Conservation (phyloP, 768 basidiomycete species). For the Amyloporia xantha region DNA sequence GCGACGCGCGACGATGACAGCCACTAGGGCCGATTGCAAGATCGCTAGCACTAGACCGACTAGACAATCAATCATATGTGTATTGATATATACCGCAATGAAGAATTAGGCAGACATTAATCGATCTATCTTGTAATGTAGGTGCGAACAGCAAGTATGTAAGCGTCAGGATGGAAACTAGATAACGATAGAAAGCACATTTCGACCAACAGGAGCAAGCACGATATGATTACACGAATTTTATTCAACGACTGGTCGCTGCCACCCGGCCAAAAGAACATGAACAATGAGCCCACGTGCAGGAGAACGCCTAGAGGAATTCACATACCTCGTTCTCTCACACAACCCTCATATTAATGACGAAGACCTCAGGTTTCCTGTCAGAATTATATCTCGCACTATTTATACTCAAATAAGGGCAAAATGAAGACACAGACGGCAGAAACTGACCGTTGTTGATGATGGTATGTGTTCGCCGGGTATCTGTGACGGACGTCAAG, state of each 20-base stretch:
- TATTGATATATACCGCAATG: not conserved
- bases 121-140: not conserved
- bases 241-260: not conserved
- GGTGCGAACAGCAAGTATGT: not conserved
- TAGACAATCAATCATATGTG: not conserved
- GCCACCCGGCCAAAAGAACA: not conserved
- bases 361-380: slow-evolving; percentile 22
- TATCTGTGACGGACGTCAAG: slow-evolving; percentile 78
- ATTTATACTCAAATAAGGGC: not conserved
- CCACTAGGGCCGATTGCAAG: not conserved
- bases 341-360: slow-evolving; percentile 20
- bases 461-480: slow-evolving; percentile 62
- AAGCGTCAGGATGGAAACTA: not conserved
- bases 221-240: not conserved
- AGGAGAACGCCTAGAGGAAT: not conserved
- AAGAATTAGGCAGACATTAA: not conserved
- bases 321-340: not conserved
- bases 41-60: too few species aligned
- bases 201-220: not conserved
- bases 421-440: not conserved
- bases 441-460: slow-evolving; percentile 57
- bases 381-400: slow-evolving; percentile 27
- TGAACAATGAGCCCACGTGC: not conserved
- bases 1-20: not conserved
- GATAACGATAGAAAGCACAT: not conserved